Evolutionary conservation across 768 basidiomycete genomes (phyloP), one percentile per base, ranked within the genome.

Genomic region (Phaeolepiota aurea): DNA sequence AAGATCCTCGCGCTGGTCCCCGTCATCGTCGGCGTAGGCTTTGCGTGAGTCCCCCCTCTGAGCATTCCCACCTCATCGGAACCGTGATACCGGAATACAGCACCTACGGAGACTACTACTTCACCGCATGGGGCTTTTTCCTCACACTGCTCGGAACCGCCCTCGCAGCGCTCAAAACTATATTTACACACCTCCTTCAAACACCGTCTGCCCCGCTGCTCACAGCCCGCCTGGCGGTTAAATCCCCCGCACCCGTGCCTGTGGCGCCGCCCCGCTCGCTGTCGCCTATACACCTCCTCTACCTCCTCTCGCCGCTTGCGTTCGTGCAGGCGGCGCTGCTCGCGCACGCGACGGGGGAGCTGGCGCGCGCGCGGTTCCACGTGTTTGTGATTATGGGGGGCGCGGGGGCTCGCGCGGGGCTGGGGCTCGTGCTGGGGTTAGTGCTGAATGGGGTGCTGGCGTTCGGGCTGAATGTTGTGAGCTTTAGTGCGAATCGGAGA

Each of bases 81-180:
- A 12, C 14, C 30, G 13, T 18, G 3, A 20, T 9, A 37, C 20
- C 14, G 30, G 25, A 41, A 12, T 35, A 18, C 51, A 92, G 89
- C 10, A 96, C 92, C 4, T 94, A 90, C 43, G 96, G 93, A 40
- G 93, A 97, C 54, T 98, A 96, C 62, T 85, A 89, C 52, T 96
- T 85, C 61, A 96, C 91, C 1, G 58, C 68, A 2, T 77, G 77
- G 58, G 96, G 96, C 3, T 76, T 98, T 43, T 49, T 87, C 54
- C 71, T 99, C 15, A 97, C 96, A 0, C 71, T 99, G 11, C 62
- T 92, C 13, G 96, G 96, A 32, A 91, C 94, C 0, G 57, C 94
- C 40, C 76, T 99, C 25, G 96, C 96, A 3, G 85, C 96, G 5
- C 64, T 96, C 40, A 98, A 98, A 60, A 96, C 94, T 0, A 83